Conservation (phyloP, 257 asterid genomes). For the Plectranthus barbatus region DNA sequence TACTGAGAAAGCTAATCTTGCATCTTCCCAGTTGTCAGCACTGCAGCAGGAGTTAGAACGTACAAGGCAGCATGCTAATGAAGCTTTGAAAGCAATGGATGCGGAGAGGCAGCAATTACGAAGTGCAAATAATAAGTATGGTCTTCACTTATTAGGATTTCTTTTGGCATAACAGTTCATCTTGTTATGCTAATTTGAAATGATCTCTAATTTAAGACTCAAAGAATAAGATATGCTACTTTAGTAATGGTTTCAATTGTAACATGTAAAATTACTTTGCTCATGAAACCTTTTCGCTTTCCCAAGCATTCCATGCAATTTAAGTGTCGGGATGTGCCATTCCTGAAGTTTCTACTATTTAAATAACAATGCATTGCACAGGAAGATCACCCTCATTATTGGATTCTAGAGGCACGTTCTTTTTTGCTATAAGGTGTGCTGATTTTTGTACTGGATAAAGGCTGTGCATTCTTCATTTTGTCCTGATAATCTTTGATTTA, state of each 20-base stretch:
- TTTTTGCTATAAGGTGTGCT: not conserved
- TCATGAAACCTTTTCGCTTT: too few relatives aligned
- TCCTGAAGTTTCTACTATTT: conserved; percentile 3
- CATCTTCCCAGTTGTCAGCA: conserved; percentile 70
- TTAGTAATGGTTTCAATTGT: not conserved
- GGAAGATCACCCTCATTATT: not conserved
- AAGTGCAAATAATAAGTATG: conserved; percentile 84
- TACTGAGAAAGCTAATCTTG: conserved; percentile 70
- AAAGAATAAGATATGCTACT: conserved; percentile 1
- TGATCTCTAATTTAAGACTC: not conserved
- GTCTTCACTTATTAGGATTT: conserved; percentile 15
- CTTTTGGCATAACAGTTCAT: conserved; percentile 8
- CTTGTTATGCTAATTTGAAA: conserved; percentile 1
- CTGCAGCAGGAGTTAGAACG: conserved; percentile 90
- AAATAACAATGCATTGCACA: not conserved
- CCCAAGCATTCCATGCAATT: not conserved
- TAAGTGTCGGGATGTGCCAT: not conserved
- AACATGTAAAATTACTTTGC: too few relatives aligned
- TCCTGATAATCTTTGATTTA: not conserved
- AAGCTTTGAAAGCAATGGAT: conserved; percentile 90
- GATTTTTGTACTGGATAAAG: conserved; percentile 5
- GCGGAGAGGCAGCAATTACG: conserved; percentile 85
- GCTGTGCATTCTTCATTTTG: conserved; percentile 1
- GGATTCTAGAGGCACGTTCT: not conserved
- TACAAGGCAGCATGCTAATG: conserved; percentile 79